These are phyloP conservation scores for Entomophthora muscae DNA, from an alignment of 371 early-diverging fungal species.

Conservation along the genomic window DNA sequence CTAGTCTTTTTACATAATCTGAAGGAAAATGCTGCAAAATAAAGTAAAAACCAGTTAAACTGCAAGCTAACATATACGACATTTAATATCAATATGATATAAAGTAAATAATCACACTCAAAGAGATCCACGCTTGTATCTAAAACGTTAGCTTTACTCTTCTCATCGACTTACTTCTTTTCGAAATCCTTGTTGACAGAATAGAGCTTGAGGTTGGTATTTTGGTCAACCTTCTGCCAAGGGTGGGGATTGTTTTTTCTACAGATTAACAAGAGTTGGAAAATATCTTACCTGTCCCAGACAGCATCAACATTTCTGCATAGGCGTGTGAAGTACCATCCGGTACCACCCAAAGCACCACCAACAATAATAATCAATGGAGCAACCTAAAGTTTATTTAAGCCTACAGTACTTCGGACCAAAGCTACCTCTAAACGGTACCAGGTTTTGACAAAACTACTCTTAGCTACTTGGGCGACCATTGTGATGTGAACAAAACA, in stretches of 20 bases:
- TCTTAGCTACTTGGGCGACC: conserved; percentile 6
- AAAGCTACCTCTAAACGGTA: conserved; percentile 29
- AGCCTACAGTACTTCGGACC: too few relatives aligned
- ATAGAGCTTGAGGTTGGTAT: conserved; percentile 24
- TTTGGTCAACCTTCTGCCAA: conserved; percentile 40
- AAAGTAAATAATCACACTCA: too few relatives aligned
- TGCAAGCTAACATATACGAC: too few relatives aligned
- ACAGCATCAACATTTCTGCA: conserved; percentile 40
- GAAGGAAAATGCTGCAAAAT: too few relatives aligned
- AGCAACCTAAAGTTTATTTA: conserved; percentile 27
- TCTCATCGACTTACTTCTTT: conserved; percentile 9
- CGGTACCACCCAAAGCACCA: conserved; percentile 33
- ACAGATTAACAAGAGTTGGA: neutral
- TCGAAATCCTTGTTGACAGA: conserved; percentile 23
- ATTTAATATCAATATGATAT: too few relatives aligned
- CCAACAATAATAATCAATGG: conserved; percentile 41
- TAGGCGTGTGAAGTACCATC: conserved; percentile 33
- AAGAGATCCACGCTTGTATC: too few relatives aligned
- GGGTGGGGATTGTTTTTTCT: conserved; percentile 44
- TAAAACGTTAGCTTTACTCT: too few relatives aligned
- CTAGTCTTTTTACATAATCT: too few relatives aligned
- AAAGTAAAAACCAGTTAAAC: too few relatives aligned
- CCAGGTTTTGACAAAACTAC: conserved; percentile 22
- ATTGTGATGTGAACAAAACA: neutral
- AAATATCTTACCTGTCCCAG: conserved; percentile 21